Percentiles rank a stretch among this genome's conserved stretches.
Evolutionary conservation across 768 basidiomycete species (phyloP).

Genomic region (Mycena sanguinolenta): DNA sequence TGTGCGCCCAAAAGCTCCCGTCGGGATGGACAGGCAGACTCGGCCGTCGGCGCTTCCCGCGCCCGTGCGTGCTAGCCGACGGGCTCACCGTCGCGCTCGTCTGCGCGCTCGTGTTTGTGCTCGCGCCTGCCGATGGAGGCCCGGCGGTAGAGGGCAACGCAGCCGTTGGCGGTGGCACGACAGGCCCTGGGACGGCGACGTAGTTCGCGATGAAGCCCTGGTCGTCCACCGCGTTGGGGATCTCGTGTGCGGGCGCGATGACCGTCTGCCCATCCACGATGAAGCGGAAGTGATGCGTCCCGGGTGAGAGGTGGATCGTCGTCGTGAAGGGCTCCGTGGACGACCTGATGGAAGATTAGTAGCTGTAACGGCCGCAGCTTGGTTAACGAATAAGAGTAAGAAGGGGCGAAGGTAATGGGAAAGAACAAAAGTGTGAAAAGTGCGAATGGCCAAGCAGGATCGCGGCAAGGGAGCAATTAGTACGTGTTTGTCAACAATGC

Average conservation of each 20-base stretch:
- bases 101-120: constrained; percentile 35
- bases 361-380: constrained; percentile 1
- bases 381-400: neutral
- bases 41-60: constrained; percentile 19
- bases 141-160: constrained; percentile 48
- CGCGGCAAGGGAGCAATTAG: constrained; percentile 9
- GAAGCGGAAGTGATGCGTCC: constrained; percentile 95
- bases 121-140: constrained; percentile 41
- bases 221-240: constrained; percentile 91
- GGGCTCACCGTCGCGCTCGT: constrained; percentile 33
- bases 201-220: constrained; percentile 96
- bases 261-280: constrained; percentile 93
- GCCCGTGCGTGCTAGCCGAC: constrained; percentile 17
- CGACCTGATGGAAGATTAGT: constrained; percentile 19
- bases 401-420: neutral
- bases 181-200: constrained; percentile 72
- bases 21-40: constrained; percentile 34
- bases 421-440: neutral
- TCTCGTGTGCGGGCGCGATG: constrained; percentile 69
- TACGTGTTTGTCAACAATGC: constrained; percentile 19
- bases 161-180: constrained; percentile 37
- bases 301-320: constrained; percentile 76
- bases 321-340: constrained; percentile 38
- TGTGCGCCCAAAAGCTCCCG: constrained; percentile 37
- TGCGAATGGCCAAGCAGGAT: neutral